Base-by-base conservation (phyloP, 129 eudicot species). In the Gnaphalium uliginosum region DNA sequence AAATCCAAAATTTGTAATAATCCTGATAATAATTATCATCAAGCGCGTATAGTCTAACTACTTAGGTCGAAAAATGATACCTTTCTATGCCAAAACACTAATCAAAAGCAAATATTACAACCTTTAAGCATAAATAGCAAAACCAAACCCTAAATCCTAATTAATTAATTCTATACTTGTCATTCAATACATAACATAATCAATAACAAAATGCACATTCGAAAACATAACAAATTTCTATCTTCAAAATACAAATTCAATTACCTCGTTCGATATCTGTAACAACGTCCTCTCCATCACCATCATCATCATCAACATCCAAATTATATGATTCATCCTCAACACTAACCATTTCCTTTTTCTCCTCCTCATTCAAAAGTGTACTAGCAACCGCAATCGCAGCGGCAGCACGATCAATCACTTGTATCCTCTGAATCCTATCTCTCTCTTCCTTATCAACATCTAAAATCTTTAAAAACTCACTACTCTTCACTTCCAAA, bases 401-500 rank as follows among this genome's bases (percentile, higher is more conserved):
- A 18, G 97, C 98, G 15, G 92, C 90, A 1, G 98, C 98, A 14
- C 98, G 89, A 87, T 94, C 97, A 75, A 94, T 85, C 7, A 94
- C 86, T 87, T 90, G 98, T 84, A 85, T 87, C 35, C 96, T 81
- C 91, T 94, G 98, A 4, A 86, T 72, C 46, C 86, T 81, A 78
- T 94, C 98, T 73, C 98, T 87, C 71, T 89, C 93, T 70, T 94
- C 97, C 9, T 50, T 51, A 4, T 96, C 72, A 81, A 94, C 93
- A 77, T 89, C 84, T 3, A 94, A 88, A 73, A 94, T 82, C 82
- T 89, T 94, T 76, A 82, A 68, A 76, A 94, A 94, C 79, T 94
- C 98, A 18, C 64, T 76, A 50, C 78, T 91, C 85, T 76, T 94
- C 64, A 61, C 76, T 86, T 88, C 91, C 84, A 91, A 72, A 22